Evolutionary conservation across 306 rosid genomes (phyloP).

Genomic region (Cicer cuneatum): DNA sequence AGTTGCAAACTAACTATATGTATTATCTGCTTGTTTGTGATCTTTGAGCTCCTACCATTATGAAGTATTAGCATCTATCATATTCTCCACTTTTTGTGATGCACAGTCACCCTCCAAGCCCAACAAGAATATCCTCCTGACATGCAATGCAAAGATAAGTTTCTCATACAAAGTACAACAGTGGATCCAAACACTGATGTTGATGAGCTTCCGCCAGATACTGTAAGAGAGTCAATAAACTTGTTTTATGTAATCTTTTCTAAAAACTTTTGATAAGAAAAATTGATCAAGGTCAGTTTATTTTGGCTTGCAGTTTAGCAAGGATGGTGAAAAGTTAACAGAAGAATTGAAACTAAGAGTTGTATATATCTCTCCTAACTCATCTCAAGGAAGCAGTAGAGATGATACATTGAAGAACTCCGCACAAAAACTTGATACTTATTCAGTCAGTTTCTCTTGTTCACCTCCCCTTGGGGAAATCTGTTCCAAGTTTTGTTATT

Average conservation of each 20-base stretch:
- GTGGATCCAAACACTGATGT: conserved; percentile 70
- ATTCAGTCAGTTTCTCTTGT: conserved; percentile 64
- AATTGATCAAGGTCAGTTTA: conserved; percentile 21
- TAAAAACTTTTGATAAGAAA: conserved; percentile 15
- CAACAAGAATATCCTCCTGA: conserved; percentile 81
- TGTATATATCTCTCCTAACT: conserved; percentile 55
- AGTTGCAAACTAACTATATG: conserved; percentile 32
- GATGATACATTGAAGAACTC: conserved; percentile 59
- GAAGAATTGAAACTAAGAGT: conserved; percentile 94
- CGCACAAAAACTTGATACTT: conserved; percentile 52
- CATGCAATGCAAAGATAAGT: conserved; percentile 84
- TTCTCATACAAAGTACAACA: conserved; percentile 83
- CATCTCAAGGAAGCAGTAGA: conserved; percentile 61
- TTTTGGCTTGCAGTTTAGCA: conserved; percentile 65
- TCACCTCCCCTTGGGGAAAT: conserved; percentile 14
- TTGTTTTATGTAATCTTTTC: conserved; percentile 38
- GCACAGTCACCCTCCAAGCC: conserved; percentile 91
- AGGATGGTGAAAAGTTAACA: conserved; percentile 71
- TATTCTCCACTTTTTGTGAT: conserved; percentile 42
- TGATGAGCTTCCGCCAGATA: conserved; percentile 78
- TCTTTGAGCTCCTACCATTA: background rate
- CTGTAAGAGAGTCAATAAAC: conserved; percentile 59
- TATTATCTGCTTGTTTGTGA: conserved; percentile 6
- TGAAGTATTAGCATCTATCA: conserved; percentile 30
- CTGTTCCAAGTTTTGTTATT: conserved; percentile 3